Evolutionary conservation across 495 filamentous ascomycete species (phyloP).

Genomic region (Aspergillus incahuasiensis): DNA sequence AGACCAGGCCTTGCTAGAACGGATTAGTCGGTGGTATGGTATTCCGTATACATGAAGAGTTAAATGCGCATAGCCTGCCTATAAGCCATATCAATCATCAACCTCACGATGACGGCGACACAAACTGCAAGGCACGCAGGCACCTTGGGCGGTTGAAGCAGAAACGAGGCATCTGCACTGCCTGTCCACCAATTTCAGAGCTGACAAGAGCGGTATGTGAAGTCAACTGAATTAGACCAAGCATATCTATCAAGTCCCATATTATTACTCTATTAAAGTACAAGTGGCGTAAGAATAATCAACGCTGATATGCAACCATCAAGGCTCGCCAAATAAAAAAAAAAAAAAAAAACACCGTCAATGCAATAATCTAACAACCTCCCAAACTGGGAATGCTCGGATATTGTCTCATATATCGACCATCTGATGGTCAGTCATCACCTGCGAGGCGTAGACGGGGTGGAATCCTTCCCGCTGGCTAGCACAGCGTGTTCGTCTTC

Average conservation of each 20-base stretch:
- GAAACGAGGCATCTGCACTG: no score
- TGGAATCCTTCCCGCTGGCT: conserved; percentile 1
- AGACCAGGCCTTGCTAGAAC: no score
- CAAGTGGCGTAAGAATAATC: neutral
- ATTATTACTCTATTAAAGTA: neutral
- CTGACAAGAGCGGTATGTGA: no score
- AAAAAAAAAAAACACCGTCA: conserved; percentile 11
- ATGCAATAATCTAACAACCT: conserved; percentile 7
- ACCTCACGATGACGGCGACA: no score
- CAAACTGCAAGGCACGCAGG: no score
- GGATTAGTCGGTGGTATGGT: no score
- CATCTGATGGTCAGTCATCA: neutral
- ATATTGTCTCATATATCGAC: conserved; percentile 8
- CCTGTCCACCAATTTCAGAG: no score
- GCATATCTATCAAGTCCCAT: neutral
- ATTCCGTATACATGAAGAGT: no score
- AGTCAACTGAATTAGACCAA: neutral
- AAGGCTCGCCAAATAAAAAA: neutral
- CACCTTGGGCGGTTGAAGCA: no score
- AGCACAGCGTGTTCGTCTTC: conserved; percentile 2
- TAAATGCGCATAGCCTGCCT: no score
- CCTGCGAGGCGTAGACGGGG: neutral
- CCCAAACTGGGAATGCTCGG: neutral
- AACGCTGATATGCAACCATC: conserved; percentile 10
- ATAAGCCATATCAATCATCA: no score